Evolutionary conservation across 441 rosid genomes (phyloP), one percentile per base, ranked within the genome.

Genomic region (Mallotus japonicus): DNA sequence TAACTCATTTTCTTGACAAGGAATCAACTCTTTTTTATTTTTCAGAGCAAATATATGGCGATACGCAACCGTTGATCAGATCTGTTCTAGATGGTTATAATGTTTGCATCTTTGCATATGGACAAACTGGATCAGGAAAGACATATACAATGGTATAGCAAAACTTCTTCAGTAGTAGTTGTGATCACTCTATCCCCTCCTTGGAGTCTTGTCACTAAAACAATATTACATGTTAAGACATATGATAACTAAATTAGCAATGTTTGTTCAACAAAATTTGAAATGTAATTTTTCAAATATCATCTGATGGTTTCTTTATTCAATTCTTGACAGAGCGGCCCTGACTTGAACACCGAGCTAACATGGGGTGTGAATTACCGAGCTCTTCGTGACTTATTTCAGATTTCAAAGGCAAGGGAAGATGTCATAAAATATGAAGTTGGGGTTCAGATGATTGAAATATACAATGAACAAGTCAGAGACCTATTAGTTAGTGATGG

Each of bases 81-180:
- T 92, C 98, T 4, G 93, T 94, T 54, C 88, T 94, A 2, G 98
- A 94, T 72, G 98, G 98, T 63, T 94, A 77, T 75, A 94, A 94
- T 79, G 98, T 90, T 57, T 94, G 98, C 79, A 92, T 94, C 70
- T 94, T 94, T 34, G 98, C 98, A n/a, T 94, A 94, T 80, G 98
- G 98, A 65, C 98, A 94, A 87, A 94, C 97, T 20, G 98, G 98
- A 76, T 93, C 98, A 6, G 98, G 98, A 74, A 93, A 93, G 80
- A 93, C 98, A 47, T 91, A 88, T 77, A 93, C 98, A 17, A 94
- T 94, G 98, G 98, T 94, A 89, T 16, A 28, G 17, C 44, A 14
- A 66, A 28, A 54, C 11, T 44, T 8, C 9, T 44, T 44, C 8
- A 42, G 8, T 42, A 4, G 46, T 8, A 42, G 32, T 28, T 28